Evolutionary conservation across 192 early-diverging fungal genomes (phyloP), one percentile per base, ranked within the genome.

Genomic region (Podila clonocystis): DNA sequence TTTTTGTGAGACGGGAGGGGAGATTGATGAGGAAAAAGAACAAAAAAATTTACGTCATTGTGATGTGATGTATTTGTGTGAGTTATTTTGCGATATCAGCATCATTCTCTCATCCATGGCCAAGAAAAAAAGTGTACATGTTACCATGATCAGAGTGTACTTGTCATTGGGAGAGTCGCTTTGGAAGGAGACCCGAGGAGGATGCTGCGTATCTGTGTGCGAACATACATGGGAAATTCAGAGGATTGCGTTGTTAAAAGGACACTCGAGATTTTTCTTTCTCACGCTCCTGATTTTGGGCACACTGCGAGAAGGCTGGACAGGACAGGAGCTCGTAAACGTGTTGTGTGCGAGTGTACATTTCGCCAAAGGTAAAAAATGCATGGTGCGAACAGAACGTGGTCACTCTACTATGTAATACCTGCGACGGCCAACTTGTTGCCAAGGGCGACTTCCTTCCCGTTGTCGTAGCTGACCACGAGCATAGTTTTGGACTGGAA

Each of bases 131-230:
- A 26, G 11, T 31, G 20, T 19, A 20, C 9, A 3, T 17, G 63
- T 58, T 79, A 68, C 76, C 69, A 79, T 63, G 49, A 80, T 65
- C 28, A 80, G 36, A n/a, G 77, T 80, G 58, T 80, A 80, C 67
- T 68, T 72, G 62, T 67, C 61, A 20, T 38, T 55, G 29, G 77
- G 70, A 55, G 41, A 57, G 6, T 80, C 77, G 8, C 59, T 34
- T 17, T 65, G 58, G 62, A 80, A 80, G 15, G 77, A 73, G 0
- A 80, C 71, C 26, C 65, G 61, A 24, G 77, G 77, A 11, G 62
- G 9, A 49, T 69, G 61, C 41, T 80, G 77, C 2, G 77, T 80
- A 7, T 73, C 77, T 80, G 68, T 80, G 65, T 45, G 29, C 57
- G 22, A 30, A 57, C 28, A 57, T 30, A n/a, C 9, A 60, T 24